Conservation (phyloP, 441 rosid species). For the Euphorbia neoarborescens region DNA sequence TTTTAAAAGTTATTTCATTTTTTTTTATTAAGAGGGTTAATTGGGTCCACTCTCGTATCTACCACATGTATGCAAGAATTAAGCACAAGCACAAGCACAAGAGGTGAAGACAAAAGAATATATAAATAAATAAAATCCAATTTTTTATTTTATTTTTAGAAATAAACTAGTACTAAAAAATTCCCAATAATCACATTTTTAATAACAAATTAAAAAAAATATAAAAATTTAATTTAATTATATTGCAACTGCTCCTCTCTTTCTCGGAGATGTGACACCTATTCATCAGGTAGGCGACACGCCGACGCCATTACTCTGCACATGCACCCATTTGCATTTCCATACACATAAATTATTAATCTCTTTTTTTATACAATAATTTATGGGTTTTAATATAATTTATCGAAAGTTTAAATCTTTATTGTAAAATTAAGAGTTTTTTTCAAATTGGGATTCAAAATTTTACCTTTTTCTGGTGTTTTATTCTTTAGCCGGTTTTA, state of each 20-base stretch:
- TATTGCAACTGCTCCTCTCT: slow-evolving; percentile 8
- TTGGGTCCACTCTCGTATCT: slow-evolving; percentile 17
- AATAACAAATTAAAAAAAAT: neutral
- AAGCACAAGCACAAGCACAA: slow-evolving; percentile 10
- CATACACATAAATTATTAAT: neutral
- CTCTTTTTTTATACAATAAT: neutral
- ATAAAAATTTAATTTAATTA: neutral
- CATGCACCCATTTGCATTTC: slow-evolving; percentile 30
- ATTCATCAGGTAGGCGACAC: slow-evolving; percentile 34
- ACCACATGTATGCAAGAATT: slow-evolving; percentile 10
- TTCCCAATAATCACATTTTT: neutral
- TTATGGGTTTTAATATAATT: neutral
- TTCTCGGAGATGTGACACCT: slow-evolving; percentile 21
- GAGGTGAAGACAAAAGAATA: neutral
- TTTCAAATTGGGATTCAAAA: neutral
- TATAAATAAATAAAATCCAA: neutral
- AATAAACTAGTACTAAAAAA: neutral
- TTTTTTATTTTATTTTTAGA: too few species aligned
- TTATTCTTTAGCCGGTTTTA: slow-evolving; percentile 8
- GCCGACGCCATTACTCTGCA: slow-evolving; percentile 27
- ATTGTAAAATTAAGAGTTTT: neutral
- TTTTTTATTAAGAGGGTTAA: neutral
- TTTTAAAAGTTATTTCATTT: too few species aligned
- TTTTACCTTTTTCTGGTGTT: neutral
- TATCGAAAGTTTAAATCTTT: neutral